Conservation (phyloP, 192 early-diverging fungal genomes). For the Entophlyctis luteolus region DNA sequence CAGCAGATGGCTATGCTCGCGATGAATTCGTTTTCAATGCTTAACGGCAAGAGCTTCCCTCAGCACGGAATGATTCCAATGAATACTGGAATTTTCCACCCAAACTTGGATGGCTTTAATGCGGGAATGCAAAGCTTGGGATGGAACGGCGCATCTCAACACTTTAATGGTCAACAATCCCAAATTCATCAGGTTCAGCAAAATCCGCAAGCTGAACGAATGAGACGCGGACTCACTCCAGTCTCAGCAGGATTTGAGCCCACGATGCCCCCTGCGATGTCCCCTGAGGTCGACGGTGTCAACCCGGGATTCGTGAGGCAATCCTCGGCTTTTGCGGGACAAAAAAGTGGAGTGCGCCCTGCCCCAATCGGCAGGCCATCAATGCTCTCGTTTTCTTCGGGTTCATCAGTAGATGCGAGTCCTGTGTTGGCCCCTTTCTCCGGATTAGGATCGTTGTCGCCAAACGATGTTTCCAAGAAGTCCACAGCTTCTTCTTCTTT, state of each 20-base stretch:
- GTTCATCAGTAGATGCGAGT: neutral
- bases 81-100: neutral
- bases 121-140: conserved; percentile 7
- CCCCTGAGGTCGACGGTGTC: neutral
- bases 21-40: no score
- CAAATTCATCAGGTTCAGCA: no score
- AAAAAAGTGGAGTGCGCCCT: neutral
- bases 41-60: no score
- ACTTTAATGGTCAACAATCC: neutral
- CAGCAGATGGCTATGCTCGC: neutral
- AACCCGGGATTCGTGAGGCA: no score
- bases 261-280: neutral
- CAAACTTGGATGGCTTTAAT: neutral
- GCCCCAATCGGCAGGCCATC: conserved; percentile 13
- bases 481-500: conserved; percentile 4
- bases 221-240: no score
- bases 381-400: neutral
- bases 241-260: neutral
- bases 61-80: neutral
- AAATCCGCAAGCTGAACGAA: no score
- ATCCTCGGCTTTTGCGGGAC: neutral
- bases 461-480: neutral
- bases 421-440: conserved; percentile 5
- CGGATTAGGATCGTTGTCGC: neutral
- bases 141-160: neutral